Evolutionary conservation across 2,329 filamentous ascomycete genomes (phyloP).

Genomic region (Lomentospora prolificans): DNA sequence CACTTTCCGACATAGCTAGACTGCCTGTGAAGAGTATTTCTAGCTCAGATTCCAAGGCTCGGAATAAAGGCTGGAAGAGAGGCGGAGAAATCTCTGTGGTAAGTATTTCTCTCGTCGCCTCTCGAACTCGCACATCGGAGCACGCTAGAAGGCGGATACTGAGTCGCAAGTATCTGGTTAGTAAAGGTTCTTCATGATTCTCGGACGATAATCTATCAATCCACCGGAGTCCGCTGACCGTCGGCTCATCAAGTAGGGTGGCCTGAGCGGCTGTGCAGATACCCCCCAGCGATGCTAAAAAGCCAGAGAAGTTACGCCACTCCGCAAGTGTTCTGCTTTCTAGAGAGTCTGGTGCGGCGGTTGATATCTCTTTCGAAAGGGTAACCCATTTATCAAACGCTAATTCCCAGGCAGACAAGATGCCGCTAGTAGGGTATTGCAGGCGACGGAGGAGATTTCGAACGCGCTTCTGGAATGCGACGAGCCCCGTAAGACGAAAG

Average conservation of each 20-base stretch:
- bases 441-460: constrained; percentile 49
- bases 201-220: constrained; percentile 53
- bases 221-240: constrained; percentile 49
- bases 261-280: constrained; percentile 54
- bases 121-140: constrained; percentile 52
- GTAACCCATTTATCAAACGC: constrained; percentile 57
- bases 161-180: constrained; percentile 50
- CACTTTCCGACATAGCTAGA: constrained; percentile 38
- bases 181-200: constrained; percentile 48
- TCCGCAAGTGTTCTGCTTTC: constrained; percentile 49
- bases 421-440: constrained; percentile 54
- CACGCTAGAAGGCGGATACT: constrained; percentile 58
- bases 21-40: constrained; percentile 51
- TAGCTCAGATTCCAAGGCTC: constrained; percentile 54
- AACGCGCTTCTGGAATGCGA: constrained; percentile 60
- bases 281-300: constrained; percentile 56
- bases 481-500: constrained; percentile 58
- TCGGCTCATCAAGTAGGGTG: constrained; percentile 46
- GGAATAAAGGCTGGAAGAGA: constrained; percentile 54
- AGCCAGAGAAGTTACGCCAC: constrained; percentile 61
- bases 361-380: constrained; percentile 53
- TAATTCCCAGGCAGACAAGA: constrained; percentile 56
- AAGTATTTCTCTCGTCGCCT: constrained; percentile 56
- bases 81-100: constrained; percentile 54
- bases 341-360: constrained; percentile 36